These are phyloP conservation scores for Neurospora sp. DNA, from an alignment of 495 filamentous ascomycete genomes.

Conservation along the genomic window DNA sequence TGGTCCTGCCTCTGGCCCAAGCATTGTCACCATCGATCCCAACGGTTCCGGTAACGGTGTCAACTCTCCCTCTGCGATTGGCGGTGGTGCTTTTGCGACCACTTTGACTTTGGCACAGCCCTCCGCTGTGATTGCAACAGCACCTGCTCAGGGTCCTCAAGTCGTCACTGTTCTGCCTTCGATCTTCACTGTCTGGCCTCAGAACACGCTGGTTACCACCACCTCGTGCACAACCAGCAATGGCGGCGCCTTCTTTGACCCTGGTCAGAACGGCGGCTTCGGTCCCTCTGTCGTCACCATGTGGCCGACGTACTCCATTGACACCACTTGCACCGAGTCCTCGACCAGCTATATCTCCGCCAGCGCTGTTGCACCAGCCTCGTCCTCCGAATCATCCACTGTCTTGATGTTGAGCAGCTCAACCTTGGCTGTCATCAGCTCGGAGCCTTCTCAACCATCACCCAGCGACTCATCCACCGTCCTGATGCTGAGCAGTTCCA, in stretches of 20 bases:
- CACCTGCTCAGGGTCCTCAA: conserved; percentile 3
- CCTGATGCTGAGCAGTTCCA: background rate
- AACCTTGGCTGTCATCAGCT: background rate
- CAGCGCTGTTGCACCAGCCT: background rate
- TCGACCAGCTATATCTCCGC: background rate
- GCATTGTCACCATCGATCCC: conserved; percentile 12
- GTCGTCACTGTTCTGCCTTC: conserved; percentile 7
- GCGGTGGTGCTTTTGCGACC: background rate
- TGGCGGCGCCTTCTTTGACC: background rate
- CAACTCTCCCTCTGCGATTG: background rate
- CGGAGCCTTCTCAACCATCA: background rate
- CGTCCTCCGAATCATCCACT: background rate
- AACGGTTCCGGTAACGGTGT: conserved; percentile 7
- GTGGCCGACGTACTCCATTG: background rate
- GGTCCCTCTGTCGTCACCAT: conserved; percentile 2
- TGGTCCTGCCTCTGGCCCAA: background rate
- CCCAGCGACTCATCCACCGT: background rate
- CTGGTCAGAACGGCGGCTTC: background rate
- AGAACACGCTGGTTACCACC: background rate
- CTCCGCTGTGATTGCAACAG: background rate
- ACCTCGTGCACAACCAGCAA: background rate
- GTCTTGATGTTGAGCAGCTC: background rate
- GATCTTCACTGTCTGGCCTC: conserved; percentile 10
- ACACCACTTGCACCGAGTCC: conserved; percentile 2
- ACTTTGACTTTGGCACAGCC: background rate